Percentiles rank a stretch among this genome's conserved stretches.
phyloP scores from a whole-genome alignment of 2,329 filamentous ascomycete genomes.

The Hymenoscyphus linearis region DNA sequence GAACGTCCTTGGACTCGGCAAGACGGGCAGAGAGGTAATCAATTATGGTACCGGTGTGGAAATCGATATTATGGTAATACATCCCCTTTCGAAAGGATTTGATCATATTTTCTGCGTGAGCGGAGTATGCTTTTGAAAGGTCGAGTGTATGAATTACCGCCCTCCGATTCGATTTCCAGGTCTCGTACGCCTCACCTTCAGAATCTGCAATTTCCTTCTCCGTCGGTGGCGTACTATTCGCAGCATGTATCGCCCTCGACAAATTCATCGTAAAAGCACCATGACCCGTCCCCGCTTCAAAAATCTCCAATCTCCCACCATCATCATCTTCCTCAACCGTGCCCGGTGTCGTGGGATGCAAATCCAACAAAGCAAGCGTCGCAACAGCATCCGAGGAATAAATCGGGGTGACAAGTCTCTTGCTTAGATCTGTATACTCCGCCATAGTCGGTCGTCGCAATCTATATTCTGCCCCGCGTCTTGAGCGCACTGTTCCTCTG shows the following conservation, averaged over 20 bases:
- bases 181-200: constrained; percentile 17
- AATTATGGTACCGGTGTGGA: constrained; percentile 63
- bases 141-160: constrained; percentile 76
- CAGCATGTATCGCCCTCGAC: constrained; percentile 69
- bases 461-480: constrained; percentile 22
- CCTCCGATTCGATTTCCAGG: constrained; percentile 40
- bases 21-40: constrained; percentile 56
- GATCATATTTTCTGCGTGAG: constrained; percentile 59
- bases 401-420: constrained; percentile 71
- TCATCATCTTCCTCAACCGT: constrained; percentile 46
- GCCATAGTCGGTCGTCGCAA: constrained; percentile 63
- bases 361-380: constrained; percentile 71
- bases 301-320: constrained; percentile 58
- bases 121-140: constrained; percentile 54
- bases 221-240: constrained; percentile 48
- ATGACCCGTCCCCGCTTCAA: constrained; percentile 83
- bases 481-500: constrained; percentile 17
- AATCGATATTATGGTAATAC: constrained; percentile 67
- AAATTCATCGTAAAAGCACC: constrained; percentile 72
- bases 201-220: constrained; percentile 1
- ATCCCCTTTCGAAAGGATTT: constrained; percentile 63
- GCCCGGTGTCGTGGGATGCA: constrained; percentile 66
- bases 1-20: constrained; percentile 36
- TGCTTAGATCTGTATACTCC: constrained; percentile 65
- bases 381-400: constrained; percentile 71